Conservation (phyloP, 2,329 filamentous ascomycete species). For the Colletotrichum zoysiae region DNA sequence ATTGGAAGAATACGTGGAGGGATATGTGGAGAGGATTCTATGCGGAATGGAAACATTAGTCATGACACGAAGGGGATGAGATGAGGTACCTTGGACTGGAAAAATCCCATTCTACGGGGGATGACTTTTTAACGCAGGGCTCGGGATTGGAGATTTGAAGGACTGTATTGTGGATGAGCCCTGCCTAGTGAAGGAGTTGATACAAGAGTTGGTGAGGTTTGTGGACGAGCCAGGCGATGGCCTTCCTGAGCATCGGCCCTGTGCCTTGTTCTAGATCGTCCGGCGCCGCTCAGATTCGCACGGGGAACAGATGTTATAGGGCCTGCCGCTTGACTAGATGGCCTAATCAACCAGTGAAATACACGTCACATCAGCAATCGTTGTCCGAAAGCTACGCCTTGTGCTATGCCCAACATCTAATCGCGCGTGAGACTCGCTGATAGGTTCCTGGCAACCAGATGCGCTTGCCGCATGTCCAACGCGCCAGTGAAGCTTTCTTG, state of each 20-base stretch:
- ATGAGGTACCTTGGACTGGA: conserved; percentile 19
- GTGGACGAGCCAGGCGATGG: conserved; percentile 16
- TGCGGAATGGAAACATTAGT: conserved; percentile 32
- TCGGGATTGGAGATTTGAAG: conserved; percentile 4
- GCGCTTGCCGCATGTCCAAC: background rate
- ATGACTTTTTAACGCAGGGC: conserved; percentile 11
- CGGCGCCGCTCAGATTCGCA: background rate
- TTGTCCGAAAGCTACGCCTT: background rate
- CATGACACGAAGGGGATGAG: conserved; percentile 35
- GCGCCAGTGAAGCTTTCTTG: background rate
- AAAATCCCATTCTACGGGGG: conserved; percentile 27
- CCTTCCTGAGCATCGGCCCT: conserved; percentile 3
- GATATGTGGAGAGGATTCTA: conserved; percentile 27
- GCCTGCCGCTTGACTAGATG: conserved; percentile 14
- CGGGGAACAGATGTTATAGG: background rate
- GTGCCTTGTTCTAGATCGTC: background rate
- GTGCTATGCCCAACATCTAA: background rate
- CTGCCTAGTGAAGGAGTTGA: background rate
- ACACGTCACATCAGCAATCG: conserved; percentile 3
- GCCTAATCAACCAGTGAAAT: conserved; percentile 12
- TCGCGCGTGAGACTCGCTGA: too few species aligned
- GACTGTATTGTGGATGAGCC: background rate
- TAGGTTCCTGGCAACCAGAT: background rate
- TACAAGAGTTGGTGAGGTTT: background rate
- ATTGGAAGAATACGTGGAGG: conserved; percentile 7